Conservation (phyloP, 2,329 filamentous ascomycete genomes). For the Cyphellophora europaea region DNA sequence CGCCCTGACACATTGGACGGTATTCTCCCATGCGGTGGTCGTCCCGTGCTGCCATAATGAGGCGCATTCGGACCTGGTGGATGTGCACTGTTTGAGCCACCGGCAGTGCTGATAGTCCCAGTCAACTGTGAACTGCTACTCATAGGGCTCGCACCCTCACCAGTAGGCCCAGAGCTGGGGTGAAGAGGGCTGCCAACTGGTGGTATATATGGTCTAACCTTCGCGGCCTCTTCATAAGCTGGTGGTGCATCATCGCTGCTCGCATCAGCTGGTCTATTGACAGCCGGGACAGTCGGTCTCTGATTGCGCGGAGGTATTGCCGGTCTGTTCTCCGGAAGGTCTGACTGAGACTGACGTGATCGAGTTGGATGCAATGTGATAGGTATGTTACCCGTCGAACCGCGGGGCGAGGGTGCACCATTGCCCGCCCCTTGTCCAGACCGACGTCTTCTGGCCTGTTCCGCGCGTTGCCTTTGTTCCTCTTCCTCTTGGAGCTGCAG, state of each 20-base stretch:
- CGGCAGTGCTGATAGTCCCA: slow-evolving; percentile 12
- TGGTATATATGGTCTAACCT: slow-evolving; percentile 45
- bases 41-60: not conserved
- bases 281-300: slow-evolving; percentile 13
- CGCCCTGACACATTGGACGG: not conserved
- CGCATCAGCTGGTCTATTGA: slow-evolving; percentile 22
- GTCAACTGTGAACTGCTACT: slow-evolving; percentile 13
- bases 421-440: not conserved
- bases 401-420: slow-evolving; percentile 1
- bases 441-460: slow-evolving; percentile 8
- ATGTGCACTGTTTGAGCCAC: slow-evolving; percentile 4
- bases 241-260: slow-evolving; percentile 47
- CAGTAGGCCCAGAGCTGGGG: slow-evolving; percentile 13
- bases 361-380: slow-evolving; percentile 1
- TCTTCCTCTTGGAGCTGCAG: slow-evolving; percentile 93
- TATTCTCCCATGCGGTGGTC: not conserved
- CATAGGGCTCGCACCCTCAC: slow-evolving; percentile 9
- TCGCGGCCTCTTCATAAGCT: slow-evolving; percentile 56
- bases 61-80: slow-evolving; percentile 13
- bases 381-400: slow-evolving; percentile 5
- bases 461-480: slow-evolving; percentile 37
- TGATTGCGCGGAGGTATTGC: slow-evolving; percentile 34
- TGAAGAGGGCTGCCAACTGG: slow-evolving; percentile 37
- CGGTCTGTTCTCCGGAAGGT: slow-evolving; percentile 27
- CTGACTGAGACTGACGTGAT: slow-evolving; percentile 20